Percentiles rank a stretch among this genome's conserved stretches.
phyloP scores from a whole-genome alignment of 306 rosid species.

The Sesbania bispinosa region DNA sequence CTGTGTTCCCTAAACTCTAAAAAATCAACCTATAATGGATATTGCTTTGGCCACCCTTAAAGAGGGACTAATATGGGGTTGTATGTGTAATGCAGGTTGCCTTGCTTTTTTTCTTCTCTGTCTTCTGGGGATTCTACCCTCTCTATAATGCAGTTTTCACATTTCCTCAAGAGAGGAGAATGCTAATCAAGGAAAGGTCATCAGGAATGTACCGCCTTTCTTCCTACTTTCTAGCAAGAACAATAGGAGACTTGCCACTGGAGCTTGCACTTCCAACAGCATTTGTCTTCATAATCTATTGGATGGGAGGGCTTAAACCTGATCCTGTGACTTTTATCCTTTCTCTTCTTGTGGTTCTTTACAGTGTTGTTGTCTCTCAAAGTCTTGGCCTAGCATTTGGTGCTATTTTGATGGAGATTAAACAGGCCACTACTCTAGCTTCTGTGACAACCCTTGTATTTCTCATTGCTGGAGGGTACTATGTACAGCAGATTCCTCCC shows the following conservation, averaged over 20 bases:
- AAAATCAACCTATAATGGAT: background rate
- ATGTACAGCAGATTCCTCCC: constrained; percentile 84
- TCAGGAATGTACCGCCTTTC: constrained; percentile 95
- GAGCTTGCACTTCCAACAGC: constrained; percentile 97
- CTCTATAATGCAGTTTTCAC: constrained; percentile 99
- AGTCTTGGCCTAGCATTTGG: constrained; percentile 94
- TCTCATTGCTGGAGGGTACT: constrained; percentile 98
- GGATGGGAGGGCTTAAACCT: constrained; percentile 98
- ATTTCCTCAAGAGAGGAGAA: constrained; percentile 90
- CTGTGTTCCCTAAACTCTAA: too few species aligned
- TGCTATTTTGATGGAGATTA: constrained; percentile 89
- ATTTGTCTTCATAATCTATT: constrained; percentile 78
- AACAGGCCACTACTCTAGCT: constrained; percentile 91
- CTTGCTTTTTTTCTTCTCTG: constrained; percentile 94
- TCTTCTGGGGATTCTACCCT: constrained; percentile 98
- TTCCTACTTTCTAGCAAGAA: constrained; percentile 84
- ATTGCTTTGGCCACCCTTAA: background rate
- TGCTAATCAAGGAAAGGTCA: constrained; percentile 84
- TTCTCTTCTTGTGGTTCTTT: constrained; percentile 81
- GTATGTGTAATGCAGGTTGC: constrained; percentile 59
- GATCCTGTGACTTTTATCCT: constrained; percentile 74
- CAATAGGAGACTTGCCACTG: constrained; percentile 84
- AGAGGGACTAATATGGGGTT: constrained; percentile 20
- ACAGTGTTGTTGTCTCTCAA: constrained; percentile 92
- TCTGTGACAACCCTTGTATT: constrained; percentile 95